phyloP scores from a whole-genome alignment of 768 basidiomycete genomes.

The Rhodocollybia butyracea region DNA sequence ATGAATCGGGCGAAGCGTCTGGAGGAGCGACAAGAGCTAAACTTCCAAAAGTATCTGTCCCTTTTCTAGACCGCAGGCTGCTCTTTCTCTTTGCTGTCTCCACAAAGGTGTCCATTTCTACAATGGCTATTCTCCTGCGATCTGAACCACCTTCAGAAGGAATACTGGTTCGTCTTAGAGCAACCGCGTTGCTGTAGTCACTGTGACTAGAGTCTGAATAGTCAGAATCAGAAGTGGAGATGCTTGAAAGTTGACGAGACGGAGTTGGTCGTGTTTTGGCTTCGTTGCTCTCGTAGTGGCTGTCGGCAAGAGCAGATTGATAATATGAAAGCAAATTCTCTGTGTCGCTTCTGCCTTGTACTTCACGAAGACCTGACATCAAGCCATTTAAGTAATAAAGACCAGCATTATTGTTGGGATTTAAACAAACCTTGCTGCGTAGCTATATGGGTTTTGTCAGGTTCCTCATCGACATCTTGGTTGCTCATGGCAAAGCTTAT shows the following conservation, averaged over 20 bases:
- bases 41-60: conserved; percentile 24
- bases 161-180: conserved; percentile 43
- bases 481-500: conserved; percentile 1
- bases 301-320: conserved; percentile 48
- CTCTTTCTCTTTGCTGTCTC: neutral
- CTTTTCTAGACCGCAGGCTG: neutral
- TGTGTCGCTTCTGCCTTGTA: conserved; percentile 30
- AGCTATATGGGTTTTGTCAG: neutral
- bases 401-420: neutral
- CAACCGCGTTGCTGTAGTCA: conserved; percentile 18
- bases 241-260: conserved; percentile 17
- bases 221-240: conserved; percentile 45
- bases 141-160: conserved; percentile 61
- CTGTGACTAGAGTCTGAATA: conserved; percentile 42
- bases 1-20: conserved; percentile 54
- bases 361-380: conserved; percentile 17
- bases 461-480: neutral
- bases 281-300: conserved; percentile 17
- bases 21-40: conserved; percentile 73
- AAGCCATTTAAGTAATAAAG: neutral
- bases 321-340: conserved; percentile 51
- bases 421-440: conserved; percentile 1
- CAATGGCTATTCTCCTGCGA: conserved; percentile 64
- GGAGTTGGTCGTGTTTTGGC: conserved; percentile 17
- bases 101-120: conserved; percentile 39